Percentiles rank a stretch among this genome's conserved stretches.
Evolutionary conservation across 2,329 filamentous ascomycete genomes (phyloP).

Genomic region (Sarocladiaceae sp.): DNA sequence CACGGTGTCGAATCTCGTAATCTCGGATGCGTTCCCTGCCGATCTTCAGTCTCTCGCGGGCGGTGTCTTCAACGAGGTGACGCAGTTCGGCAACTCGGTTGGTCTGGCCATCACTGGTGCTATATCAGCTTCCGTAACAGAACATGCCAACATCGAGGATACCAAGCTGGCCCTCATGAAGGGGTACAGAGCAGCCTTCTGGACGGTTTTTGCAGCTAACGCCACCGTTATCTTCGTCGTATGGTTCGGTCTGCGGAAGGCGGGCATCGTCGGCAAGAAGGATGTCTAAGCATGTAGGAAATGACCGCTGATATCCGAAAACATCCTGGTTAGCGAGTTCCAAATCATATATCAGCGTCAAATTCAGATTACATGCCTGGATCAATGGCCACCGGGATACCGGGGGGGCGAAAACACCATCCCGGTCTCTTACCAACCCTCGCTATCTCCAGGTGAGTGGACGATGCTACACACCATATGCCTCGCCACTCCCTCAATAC

Average conservation of each 20-base stretch:
- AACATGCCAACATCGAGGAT: conserved; percentile 23
- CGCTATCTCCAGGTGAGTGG: no score
- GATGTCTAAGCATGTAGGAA: conserved; percentile 19
- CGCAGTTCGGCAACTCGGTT: conserved; percentile 49
- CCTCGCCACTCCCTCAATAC: no score
- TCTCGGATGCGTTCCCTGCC: conserved; percentile 46
- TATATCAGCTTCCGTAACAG: conserved; percentile 38
- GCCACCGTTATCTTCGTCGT: conserved; percentile 24
- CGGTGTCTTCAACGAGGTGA: conserved; percentile 52
- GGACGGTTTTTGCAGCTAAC: conserved; percentile 42
- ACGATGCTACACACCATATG: no score
- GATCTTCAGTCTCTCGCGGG: conserved; percentile 52
- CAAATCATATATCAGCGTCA: no score
- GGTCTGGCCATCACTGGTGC: conserved; percentile 45
- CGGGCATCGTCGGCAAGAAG: conserved; percentile 44
- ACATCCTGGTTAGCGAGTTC: no score
- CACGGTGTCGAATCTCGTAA: conserved; percentile 47
- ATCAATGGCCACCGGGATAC: no score
- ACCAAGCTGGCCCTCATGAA: conserved; percentile 34
- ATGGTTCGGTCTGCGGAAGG: conserved; percentile 35
- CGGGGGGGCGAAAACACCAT: no score
- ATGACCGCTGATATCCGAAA: no score
- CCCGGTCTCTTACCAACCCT: no score
- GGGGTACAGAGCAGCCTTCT: conserved; percentile 47
- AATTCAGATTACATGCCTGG: no score